Base-by-base conservation (phyloP, 768 basidiomycete genomes). In the Kwoniella bestiolae region DNA sequence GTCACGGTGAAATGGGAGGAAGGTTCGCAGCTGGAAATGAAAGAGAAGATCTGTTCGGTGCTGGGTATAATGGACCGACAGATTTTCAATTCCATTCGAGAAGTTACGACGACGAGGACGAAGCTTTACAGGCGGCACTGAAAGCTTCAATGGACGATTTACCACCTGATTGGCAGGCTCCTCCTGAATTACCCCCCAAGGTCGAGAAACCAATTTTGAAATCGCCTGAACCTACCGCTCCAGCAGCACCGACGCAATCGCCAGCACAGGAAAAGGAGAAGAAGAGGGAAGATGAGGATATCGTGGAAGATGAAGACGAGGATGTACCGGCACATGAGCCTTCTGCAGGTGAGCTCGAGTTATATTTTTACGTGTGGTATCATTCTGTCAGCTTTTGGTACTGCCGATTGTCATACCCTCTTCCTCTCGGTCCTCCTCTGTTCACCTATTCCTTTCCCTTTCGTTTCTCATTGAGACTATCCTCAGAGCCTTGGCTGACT, bases 111-210 rank as follows among this genome's bases (percentile, higher is more conserved):
- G 92, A 94, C 68, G 92, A 94, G 56, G 92, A 95, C 72, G 87
- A 86, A 25, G 89, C 91, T 71, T 82, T 95, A 50, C 93, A 94
- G 81, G 92, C 92, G 11, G 93, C 93, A 4, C 83, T 95, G 52
- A 88, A 84, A 75, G 93, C 91, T 2, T 93, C 92, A 38, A 83
- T 94, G 67, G 89, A 90, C 75, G 83, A 83, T 45, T 78, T 87
- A 23, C 88, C 90, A 1, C 80, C 81, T 44, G 88, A 84, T 31
- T 88, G 83, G 82, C 67, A 68, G 57, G 68, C 60, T 68, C 71
- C 82, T 5, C 68, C 81, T 2, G 67, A 63, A 34, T 52, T 72
- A 11, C 51, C 65, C 21, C 63, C 68, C 14, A 68, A 70, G 50
- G 32, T 29, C 52, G 51, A 41, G 47, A 23, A 35, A 5, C 35